Conservation (phyloP, 805 yeast species). For the Vanderwaltozyma polyspora region DNA sequence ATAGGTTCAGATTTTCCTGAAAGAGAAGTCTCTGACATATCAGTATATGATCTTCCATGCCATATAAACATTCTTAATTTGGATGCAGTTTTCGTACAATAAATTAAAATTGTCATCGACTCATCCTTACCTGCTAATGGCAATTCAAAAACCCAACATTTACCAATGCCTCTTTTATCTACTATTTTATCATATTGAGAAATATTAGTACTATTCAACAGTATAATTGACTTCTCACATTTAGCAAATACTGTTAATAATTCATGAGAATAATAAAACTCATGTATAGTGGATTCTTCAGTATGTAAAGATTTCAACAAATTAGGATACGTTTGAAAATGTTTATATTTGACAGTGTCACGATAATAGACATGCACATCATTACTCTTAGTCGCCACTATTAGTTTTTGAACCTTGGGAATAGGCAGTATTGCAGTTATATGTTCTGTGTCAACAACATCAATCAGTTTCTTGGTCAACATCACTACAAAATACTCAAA, state of each 20-base stretch:
- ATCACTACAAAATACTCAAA: slow-evolving; percentile 5
- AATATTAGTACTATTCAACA: slow-evolving; percentile 23
- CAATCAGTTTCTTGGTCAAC: slow-evolving; percentile 16
- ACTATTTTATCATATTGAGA: slow-evolving; percentile 23
- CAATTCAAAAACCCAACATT: slow-evolving; percentile 18
- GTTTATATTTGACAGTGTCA: slow-evolving; percentile 13
- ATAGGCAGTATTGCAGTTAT: slow-evolving; percentile 18
- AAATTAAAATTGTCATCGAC: slow-evolving; percentile 11
- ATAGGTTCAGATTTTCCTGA: slow-evolving; percentile 12
- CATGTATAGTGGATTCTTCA: slow-evolving; percentile 11
- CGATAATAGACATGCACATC: slow-evolving; percentile 22
- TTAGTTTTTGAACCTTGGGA: slow-evolving; percentile 17
- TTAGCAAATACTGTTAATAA: slow-evolving; percentile 22
- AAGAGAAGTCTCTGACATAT: slow-evolving; percentile 15
- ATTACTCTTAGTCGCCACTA: slow-evolving; percentile 20
- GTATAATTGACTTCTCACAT: slow-evolving; percentile 15
- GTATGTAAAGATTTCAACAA: slow-evolving; percentile 14
- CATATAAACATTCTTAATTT: slow-evolving; percentile 21
- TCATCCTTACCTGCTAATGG: slow-evolving; percentile 3
- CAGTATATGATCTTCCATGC: slow-evolving; percentile 19
- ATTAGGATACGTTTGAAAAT: slow-evolving; percentile 21
- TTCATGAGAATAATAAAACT: slow-evolving; percentile 15
- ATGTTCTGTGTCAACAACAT: slow-evolving; percentile 12
- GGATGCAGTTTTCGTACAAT: slow-evolving; percentile 9
- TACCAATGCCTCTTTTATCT: slow-evolving; percentile 22